A percentile compares a stretch with the other conserved stretches of the same genome.
phyloP scores from a whole-genome alignment of 352 stramenopile genomes.

The Thalassiosira sp. region DNA sequence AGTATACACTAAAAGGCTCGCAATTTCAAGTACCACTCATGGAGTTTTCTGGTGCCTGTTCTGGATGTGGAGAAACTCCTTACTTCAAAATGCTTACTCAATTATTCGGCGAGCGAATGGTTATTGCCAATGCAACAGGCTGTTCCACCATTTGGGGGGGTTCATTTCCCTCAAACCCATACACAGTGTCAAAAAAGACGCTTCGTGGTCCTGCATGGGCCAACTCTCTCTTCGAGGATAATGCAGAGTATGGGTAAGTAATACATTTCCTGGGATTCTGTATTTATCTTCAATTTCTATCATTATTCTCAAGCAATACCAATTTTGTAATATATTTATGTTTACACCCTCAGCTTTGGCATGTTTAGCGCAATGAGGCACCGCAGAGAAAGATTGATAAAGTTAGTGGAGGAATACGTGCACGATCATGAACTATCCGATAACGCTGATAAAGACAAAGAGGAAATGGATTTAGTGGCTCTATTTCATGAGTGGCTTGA shows the following conservation, averaged over 20 bases:
- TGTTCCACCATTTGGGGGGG: constrained; percentile 75
- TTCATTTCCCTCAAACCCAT: constrained; percentile 76
- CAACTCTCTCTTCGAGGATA: constrained; percentile 79
- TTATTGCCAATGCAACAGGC: constrained; percentile 81
- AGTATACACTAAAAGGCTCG: constrained; percentile 71
- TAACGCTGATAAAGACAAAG: constrained; percentile 16
- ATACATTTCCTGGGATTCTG: too few relatives aligned
- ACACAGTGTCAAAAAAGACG: constrained; percentile 70
- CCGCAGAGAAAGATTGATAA: constrained; percentile 64
- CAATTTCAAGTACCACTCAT: constrained; percentile 76
- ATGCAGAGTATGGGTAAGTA: constrained; percentile 79
- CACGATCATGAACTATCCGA: constrained; percentile 43
- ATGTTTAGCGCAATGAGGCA: constrained; percentile 76
- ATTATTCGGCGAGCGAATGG: constrained; percentile 81
- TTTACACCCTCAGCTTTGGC: too few relatives aligned
- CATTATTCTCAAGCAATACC: too few relatives aligned
- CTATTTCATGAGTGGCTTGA: constrained; percentile 80
- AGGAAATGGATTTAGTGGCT: constrained; percentile 61
- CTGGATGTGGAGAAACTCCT: constrained; percentile 69
- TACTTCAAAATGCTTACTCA: constrained; percentile 81
- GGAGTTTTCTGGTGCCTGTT: constrained; percentile 74
- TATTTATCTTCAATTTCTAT: too few relatives aligned
- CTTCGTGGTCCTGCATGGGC: constrained; percentile 42
- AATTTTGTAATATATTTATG: too few relatives aligned
- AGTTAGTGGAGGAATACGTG: constrained; percentile 68